Conservation (phyloP, 75 land plant species). For the Adiantum capillusveneris region DNA sequence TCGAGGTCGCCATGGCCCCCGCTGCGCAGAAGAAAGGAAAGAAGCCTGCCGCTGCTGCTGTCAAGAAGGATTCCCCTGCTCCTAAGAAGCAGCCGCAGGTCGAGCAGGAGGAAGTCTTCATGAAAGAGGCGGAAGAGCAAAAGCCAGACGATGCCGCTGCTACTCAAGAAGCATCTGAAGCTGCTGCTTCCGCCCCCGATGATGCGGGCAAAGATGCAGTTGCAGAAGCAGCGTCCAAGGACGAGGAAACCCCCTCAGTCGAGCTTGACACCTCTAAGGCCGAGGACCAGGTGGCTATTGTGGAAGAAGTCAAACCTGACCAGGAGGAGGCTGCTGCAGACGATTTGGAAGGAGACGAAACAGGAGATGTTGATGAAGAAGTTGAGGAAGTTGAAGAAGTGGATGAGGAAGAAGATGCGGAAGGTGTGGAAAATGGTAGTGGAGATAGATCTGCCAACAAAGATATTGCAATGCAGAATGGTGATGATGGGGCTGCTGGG, state of each 20-base stretch:
- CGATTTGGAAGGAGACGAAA: background rate
- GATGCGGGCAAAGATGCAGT: too few species aligned
- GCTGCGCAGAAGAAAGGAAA: background rate
- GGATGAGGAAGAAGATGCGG: background rate
- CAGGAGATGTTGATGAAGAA: background rate
- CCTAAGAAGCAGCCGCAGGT: too few species aligned
- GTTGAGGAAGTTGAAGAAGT: background rate
- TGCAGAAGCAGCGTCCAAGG: too few species aligned
- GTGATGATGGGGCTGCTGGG: background rate
- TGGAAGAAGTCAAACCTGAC: background rate
- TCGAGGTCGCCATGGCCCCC: slow-evolving; percentile 3
- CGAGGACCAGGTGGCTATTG: background rate
- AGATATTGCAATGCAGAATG: slow-evolving; percentile 6
- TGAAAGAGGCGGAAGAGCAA: too few species aligned
- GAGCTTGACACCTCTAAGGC: background rate
- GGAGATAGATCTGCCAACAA: slow-evolving; percentile 8
- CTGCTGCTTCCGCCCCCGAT: too few species aligned
- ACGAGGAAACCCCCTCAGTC: too few species aligned
- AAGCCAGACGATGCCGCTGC: too few species aligned
- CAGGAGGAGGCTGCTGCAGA: background rate
- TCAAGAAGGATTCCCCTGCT: too few species aligned
- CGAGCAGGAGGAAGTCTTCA: too few species aligned
- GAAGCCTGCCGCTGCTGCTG: background rate
- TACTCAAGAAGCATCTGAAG: too few species aligned
- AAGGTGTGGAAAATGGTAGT: background rate